Conservation (phyloP, 768 basidiomycete genomes). For the Auriscalpium orientale region DNA sequence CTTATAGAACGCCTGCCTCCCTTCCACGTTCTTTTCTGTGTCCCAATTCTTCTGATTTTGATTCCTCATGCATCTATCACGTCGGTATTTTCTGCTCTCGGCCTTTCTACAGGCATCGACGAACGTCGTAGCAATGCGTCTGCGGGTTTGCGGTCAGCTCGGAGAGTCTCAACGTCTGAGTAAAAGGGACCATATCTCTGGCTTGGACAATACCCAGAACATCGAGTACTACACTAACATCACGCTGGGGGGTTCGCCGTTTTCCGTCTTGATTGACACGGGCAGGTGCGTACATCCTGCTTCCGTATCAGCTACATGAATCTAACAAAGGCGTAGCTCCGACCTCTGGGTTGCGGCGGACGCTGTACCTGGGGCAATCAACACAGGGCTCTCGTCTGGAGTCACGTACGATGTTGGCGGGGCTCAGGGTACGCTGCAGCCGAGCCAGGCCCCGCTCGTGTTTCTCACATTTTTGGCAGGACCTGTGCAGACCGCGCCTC, state of each 20-base stretch:
- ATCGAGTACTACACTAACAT: conserved; percentile 32
- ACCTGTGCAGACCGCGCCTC: conserved; percentile 33
- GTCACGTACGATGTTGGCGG: conserved; percentile 50
- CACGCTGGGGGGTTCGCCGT: conserved; percentile 27
- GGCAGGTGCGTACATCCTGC: conserved; percentile 29
- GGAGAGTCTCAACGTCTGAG: conserved; percentile 4
- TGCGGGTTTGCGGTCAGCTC: not conserved
- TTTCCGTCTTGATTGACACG: conserved; percentile 34
- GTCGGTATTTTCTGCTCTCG: not conserved
- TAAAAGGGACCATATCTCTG: conserved; percentile 21
- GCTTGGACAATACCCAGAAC: conserved; percentile 24
- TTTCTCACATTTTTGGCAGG: conserved; percentile 19
- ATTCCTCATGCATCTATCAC: not conserved
- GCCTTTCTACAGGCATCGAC: not conserved
- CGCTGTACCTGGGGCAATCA: conserved; percentile 29
- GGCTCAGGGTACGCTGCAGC: conserved; percentile 22
- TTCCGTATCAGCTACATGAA: not conserved
- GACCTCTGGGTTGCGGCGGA: conserved; percentile 58
- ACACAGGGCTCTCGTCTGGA: conserved; percentile 28
- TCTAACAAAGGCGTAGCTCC: conserved; percentile 32
- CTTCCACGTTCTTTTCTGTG: not conserved
- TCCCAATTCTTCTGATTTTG: not conserved
- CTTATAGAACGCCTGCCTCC: not conserved
- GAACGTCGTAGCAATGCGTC: not conserved
- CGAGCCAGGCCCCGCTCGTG: not conserved